phyloP scores from a whole-genome alignment of 306 rosid species.

The Fagus sylvatica region DNA sequence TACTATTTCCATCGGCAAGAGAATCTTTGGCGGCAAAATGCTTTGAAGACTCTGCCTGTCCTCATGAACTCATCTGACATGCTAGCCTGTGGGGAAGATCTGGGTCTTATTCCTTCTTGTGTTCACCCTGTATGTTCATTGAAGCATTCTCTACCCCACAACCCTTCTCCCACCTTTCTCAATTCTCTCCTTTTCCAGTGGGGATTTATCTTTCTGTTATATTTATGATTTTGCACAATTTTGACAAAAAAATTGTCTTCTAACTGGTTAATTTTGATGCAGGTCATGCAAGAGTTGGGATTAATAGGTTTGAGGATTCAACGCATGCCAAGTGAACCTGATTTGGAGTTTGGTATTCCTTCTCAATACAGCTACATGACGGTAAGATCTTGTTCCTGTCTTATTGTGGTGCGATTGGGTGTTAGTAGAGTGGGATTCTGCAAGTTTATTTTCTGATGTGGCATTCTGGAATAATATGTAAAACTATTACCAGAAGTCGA shows the following conservation, averaged over 20 bases:
- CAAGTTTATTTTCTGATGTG: not conserved
- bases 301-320: slow-evolving; percentile 93
- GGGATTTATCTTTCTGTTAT: not conserved
- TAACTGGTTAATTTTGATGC: slow-evolving; percentile 26
- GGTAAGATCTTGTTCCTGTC: slow-evolving; percentile 41
- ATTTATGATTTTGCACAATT: not conserved
- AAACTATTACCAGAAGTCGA: not conserved
- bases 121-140: slow-evolving; percentile 83
- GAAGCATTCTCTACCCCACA: not conserved
- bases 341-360: slow-evolving; percentile 86
- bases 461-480: not conserved
- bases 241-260: not conserved
- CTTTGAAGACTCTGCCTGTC: slow-evolving; percentile 90
- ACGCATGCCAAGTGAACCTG: slow-evolving; percentile 92
- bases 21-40: slow-evolving; percentile 89
- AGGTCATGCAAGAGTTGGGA: slow-evolving; percentile 98
- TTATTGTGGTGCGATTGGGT: slow-evolving; percentile 4
- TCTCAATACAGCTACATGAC: slow-evolving; percentile 92
- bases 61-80: slow-evolving; percentile 85
- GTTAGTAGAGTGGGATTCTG: slow-evolving; percentile 6
- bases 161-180: not conserved
- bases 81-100: slow-evolving; percentile 97
- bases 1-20: slow-evolving; percentile 98
- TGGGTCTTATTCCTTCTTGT: slow-evolving; percentile 94
- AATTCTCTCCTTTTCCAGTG: slow-evolving; percentile 1